Conservation (phyloP, 2,329 filamentous ascomycete species). For the Diplodia mutila region DNA sequence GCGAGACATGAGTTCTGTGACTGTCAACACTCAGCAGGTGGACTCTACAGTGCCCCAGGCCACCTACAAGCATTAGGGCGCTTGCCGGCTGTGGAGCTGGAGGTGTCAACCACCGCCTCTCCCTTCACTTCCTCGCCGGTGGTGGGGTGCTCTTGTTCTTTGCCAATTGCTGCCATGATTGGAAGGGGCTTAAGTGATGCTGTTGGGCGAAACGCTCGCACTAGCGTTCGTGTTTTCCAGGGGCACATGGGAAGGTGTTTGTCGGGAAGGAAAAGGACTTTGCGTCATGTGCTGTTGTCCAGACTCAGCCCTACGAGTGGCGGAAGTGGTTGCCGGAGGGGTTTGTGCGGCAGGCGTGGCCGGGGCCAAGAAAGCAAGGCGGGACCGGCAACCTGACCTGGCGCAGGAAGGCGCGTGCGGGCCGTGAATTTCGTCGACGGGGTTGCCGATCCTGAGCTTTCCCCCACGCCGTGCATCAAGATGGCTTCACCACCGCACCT, state of each 20-base stretch:
- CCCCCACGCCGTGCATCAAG: constrained; percentile 15
- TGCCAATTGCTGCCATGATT: constrained; percentile 5
- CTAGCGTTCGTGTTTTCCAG: neutral
- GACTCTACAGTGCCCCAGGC: neutral
- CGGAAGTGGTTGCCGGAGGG: constrained; percentile 1
- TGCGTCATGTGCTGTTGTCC: constrained; percentile 1
- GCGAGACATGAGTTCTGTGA: constrained; percentile 52
- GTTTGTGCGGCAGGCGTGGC: neutral
- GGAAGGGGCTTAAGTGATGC: neutral
- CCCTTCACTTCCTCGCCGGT: constrained; percentile 33
- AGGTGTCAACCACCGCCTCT: constrained; percentile 26
- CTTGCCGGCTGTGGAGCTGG: constrained; percentile 29
- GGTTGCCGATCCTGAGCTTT: constrained; percentile 19
- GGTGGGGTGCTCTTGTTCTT: constrained; percentile 31
- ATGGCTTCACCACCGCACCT: constrained; percentile 21
- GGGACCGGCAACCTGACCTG: constrained; percentile 5
- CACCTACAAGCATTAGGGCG: constrained; percentile 46
- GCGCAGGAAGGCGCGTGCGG: neutral
- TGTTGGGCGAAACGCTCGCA: neutral
- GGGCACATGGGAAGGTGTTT: neutral
- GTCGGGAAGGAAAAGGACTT: neutral
- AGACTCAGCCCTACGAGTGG: constrained; percentile 16
- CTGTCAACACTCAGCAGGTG: constrained; percentile 34
- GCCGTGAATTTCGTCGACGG: constrained; percentile 17
- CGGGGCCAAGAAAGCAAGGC: constrained; percentile 7